Conservation (phyloP, 768 basidiomycete genomes). For the Boletus subcaerulescens region DNA sequence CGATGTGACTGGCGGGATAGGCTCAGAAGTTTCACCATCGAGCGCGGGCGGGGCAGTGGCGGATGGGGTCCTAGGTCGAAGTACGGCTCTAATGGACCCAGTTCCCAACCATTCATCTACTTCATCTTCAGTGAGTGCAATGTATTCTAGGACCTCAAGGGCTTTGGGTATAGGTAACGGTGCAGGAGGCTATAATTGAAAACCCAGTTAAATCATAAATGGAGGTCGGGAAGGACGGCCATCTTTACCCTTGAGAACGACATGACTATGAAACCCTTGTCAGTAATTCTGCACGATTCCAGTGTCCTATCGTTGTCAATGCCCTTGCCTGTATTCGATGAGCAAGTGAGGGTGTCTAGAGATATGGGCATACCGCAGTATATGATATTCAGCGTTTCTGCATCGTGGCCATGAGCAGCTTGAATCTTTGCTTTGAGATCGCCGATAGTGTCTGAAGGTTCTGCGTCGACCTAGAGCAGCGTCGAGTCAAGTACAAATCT, state of each 20-base stretch:
- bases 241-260: background rate
- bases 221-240: too few relatives aligned
- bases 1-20: background rate
- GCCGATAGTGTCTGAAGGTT: slow-evolving; percentile 5
- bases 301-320: background rate
- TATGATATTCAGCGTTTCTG: background rate
- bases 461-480: background rate
- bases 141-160: background rate
- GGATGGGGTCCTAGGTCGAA: too few relatives aligned
- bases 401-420: background rate
- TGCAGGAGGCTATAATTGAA: background rate
- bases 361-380: background rate
- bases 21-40: too few relatives aligned
- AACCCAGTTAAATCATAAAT: background rate
- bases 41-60: too few relatives aligned
- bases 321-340: background rate
- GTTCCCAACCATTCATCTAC: background rate
- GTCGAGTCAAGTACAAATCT: background rate
- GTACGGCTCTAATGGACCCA: too few relatives aligned
- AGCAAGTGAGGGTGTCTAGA: background rate
- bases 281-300: slow-evolving; percentile 1
- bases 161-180: background rate
- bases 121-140: background rate
- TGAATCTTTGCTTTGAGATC: slow-evolving; percentile 4
- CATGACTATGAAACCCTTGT: background rate